Conservation (phyloP, 208 protist genomes). For the Crithidia sp. region DNA sequence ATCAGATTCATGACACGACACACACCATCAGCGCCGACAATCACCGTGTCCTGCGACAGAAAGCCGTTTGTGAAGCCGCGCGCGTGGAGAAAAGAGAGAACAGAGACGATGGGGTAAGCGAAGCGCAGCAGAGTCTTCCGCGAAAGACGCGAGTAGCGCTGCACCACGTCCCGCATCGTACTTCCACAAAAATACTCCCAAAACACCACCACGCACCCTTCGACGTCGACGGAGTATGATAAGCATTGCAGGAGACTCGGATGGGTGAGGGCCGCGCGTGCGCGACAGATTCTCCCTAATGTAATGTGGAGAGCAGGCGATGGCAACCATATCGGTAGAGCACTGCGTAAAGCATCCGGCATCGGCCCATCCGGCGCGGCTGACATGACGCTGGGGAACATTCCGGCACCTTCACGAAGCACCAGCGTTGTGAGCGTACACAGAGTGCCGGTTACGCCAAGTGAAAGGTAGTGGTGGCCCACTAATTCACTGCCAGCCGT, state of each 20-base stretch:
- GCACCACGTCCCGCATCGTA: too few relatives aligned
- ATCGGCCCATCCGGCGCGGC: constrained; percentile 1
- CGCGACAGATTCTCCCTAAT: neutral
- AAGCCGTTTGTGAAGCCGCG: neutral
- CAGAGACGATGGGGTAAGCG: neutral
- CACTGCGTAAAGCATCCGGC: constrained; percentile 4
- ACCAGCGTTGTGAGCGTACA: constrained; percentile 3
- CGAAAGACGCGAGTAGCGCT: neutral
- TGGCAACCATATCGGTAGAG: neutral
- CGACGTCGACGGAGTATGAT: too few relatives aligned
- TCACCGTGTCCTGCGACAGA: neutral
- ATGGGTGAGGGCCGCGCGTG: too few relatives aligned
- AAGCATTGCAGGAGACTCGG: too few relatives aligned
- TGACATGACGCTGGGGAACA: neutral
- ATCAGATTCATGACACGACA: neutral
- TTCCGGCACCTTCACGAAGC: neutral
- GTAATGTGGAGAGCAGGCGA: too few relatives aligned
- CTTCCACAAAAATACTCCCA: too few relatives aligned
- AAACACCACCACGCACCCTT: too few relatives aligned
- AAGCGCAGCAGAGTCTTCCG: neutral
- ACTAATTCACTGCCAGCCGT: neutral
- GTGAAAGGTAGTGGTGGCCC: neutral
- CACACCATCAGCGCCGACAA: neutral
- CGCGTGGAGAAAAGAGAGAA: neutral
- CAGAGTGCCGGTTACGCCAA: constrained; percentile 1